Evolutionary conservation across 306 rosid genomes (phyloP).

Genomic region (Vigna trinervia): DNA sequence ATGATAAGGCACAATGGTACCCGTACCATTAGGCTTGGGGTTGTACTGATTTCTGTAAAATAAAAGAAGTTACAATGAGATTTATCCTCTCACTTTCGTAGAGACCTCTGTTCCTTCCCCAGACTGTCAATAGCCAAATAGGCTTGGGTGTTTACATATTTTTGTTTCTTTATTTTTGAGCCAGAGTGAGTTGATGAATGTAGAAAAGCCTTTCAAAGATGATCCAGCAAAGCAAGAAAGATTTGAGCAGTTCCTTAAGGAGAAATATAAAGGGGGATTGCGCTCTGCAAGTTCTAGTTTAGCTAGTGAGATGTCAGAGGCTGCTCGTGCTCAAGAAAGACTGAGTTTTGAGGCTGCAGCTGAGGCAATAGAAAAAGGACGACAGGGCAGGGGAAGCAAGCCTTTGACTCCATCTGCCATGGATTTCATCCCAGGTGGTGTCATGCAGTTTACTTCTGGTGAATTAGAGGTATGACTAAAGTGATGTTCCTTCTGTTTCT

Average conservation of each 20-base stretch:
- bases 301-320: slow-evolving; percentile 87
- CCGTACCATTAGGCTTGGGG: slow-evolving; percentile 30
- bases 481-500: slow-evolving; percentile 41
- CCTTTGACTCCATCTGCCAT: slow-evolving; percentile 52
- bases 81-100: slow-evolving; percentile 28
- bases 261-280: slow-evolving; percentile 88
- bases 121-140: slow-evolving; percentile 18
- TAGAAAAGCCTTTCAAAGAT: slow-evolving; percentile 81
- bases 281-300: slow-evolving; percentile 76
- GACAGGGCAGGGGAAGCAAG: slow-evolving; percentile 64
- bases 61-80: slow-evolving; percentile 14
- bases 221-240: slow-evolving; percentile 94
- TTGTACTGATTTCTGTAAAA: slow-evolving; percentile 28
- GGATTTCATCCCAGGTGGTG: slow-evolving; percentile 71
- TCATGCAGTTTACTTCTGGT: slow-evolving; percentile 83
- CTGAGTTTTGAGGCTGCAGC: slow-evolving; percentile 97
- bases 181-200: slow-evolving; percentile 64
- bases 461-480: slow-evolving; percentile 70
- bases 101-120: slow-evolving; percentile 17
- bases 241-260: slow-evolving; percentile 90
- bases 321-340: slow-evolving; percentile 93
- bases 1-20: slow-evolving; percentile 9
- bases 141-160: neutral
- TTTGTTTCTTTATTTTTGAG: slow-evolving; percentile 36
- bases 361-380: slow-evolving; percentile 80